Base-by-base conservation (phyloP, 73 alveolate genomes). In the Tetrahymena borealis region DNA sequence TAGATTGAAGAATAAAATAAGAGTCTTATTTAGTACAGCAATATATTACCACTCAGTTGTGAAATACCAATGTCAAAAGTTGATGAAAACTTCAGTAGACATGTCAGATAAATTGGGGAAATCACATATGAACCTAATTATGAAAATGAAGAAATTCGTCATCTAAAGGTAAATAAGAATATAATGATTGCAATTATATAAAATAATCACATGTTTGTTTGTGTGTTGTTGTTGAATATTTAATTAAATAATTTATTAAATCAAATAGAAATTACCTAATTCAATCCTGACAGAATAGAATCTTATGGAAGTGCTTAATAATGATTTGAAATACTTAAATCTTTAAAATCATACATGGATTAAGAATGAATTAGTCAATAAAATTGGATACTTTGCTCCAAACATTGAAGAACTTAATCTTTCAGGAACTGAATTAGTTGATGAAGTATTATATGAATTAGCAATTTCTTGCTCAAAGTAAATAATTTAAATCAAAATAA, bases 61-160 rank as follows among this genome's bases (percentile, higher is more conserved):
- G 39, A 92, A 78, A 78, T 92, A 1, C 85, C 85, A 36, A 42
- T 39, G 78, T 92, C 90, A 92, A 78, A 92, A 78, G 60, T 39
- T n/a, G 90, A 92, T 78, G 92, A 78, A 78, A 92, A 92, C 43
- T 92, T 92, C 32, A 92, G 92, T 38, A 38, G 95, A 38, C 78
- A 38, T 38, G 90, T 92, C 16, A 85, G 93, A 35, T 16, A 92
- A 31, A 90, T 92, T 24, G 95, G 95, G 20, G 95, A 92, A n/a
- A 91, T 92, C 32, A 78, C 77, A 4, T 92, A 92, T 31, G 90
- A 92, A 31, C 40, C 60, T 78, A 38, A 91, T 16, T 92, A 92
- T 92, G 95, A 92, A 85, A 92, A 78, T 78, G 95, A 92, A 38
- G 95, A 92, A 24, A 38, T 92, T 20, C 90, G 95, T 32, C 95